Conservation (phyloP, 208 protist genomes). For the Leishmania braziliensis region DNA sequence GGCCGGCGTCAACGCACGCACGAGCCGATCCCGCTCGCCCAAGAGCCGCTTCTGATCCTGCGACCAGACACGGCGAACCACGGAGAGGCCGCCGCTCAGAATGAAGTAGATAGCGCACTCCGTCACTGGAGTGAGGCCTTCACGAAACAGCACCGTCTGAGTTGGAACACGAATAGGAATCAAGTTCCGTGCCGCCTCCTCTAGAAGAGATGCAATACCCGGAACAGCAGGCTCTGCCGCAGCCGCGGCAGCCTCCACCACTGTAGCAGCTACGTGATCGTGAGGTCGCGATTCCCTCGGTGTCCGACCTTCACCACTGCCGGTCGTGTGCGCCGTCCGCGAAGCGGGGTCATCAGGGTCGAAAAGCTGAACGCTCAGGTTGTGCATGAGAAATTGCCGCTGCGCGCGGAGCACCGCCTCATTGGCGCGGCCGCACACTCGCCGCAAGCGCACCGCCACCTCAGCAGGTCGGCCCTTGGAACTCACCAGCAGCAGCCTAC, state of each 20-base stretch:
- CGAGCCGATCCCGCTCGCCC: conserved; percentile 15
- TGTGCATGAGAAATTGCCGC: conserved; percentile 33
- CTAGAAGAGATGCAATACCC: conserved; percentile 7
- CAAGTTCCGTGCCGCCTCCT: conserved; percentile 33
- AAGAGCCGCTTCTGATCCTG: conserved; percentile 31
- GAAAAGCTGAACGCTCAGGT: conserved; percentile 38
- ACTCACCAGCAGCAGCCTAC: conserved; percentile 36
- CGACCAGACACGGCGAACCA: conserved; percentile 48
- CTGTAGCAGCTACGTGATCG: no score
- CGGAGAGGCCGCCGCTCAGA: conserved; percentile 47
- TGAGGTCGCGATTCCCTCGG: background rate
- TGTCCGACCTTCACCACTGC: background rate
- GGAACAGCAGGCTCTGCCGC: background rate
- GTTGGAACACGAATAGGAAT: conserved; percentile 56
- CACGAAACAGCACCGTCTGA: conserved; percentile 52
- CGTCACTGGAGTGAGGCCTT: conserved; percentile 37
- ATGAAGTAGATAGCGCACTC: conserved; percentile 77
- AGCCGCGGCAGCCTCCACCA: no score
- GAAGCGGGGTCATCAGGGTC: background rate
- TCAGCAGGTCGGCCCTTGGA: conserved; percentile 19
- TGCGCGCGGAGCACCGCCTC: conserved; percentile 38
- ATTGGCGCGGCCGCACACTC: conserved; percentile 36
- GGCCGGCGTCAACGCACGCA: conserved; percentile 18
- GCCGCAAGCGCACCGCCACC: conserved; percentile 32
- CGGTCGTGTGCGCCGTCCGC: background rate